Evolutionary conservation across 495 filamentous ascomycete species (phyloP).

Genomic region (Penicillium bialowiezense): DNA sequence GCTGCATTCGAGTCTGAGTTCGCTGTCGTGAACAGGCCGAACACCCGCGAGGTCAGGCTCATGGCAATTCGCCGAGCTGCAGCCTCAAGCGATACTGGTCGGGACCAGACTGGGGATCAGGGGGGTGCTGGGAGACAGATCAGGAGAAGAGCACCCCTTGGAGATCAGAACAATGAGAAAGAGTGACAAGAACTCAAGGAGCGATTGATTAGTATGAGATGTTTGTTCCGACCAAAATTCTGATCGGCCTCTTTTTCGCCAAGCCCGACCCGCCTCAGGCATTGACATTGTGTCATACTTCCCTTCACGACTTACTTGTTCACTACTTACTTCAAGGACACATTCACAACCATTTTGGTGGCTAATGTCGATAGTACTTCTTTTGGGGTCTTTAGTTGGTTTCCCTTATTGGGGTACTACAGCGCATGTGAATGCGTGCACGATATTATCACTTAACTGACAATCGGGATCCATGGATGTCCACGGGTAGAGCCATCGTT

Average conservation of each 20-base stretch:
- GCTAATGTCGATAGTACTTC: too few species aligned
- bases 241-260: conserved; percentile 36
- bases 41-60: conserved; percentile 46
- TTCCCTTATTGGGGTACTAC: too few species aligned
- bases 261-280: conserved; percentile 31
- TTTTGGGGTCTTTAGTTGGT: too few species aligned
- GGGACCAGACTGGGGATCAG: conserved; percentile 24
- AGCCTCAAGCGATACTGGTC: conserved; percentile 33
- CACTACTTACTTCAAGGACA: too few species aligned
- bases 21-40: conserved; percentile 42
- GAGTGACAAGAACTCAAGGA: conserved; percentile 20
- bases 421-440: too few species aligned
- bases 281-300: conserved; percentile 15
- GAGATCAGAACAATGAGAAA: conserved; percentile 12
- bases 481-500: too few species aligned
- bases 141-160: conserved; percentile 18
- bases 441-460: too few species aligned
- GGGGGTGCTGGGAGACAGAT: conserved; percentile 13
- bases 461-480: too few species aligned
- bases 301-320: too few species aligned
- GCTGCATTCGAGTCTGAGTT: conserved; percentile 20
- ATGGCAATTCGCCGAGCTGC: conserved; percentile 38
- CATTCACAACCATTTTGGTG: too few species aligned
- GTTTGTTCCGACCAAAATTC: conserved; percentile 32
- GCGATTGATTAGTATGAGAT: conserved; percentile 12